These are phyloP conservation scores for Turnera subulata DNA, from an alignment of 345 rosid genomes.

Conservation along the genomic window DNA sequence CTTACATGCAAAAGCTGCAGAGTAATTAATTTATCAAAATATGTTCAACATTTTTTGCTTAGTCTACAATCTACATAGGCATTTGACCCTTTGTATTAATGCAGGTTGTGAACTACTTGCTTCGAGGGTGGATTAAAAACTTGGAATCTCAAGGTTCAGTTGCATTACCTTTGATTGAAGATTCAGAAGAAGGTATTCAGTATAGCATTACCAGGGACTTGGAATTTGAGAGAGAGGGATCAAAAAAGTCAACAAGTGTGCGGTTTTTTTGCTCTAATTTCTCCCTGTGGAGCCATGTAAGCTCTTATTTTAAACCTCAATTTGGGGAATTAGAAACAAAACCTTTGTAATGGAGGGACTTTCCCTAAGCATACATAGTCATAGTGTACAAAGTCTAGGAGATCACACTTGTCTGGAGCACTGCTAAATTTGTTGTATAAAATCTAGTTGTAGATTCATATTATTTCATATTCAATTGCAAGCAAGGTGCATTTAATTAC, in stretches of 20 bases:
- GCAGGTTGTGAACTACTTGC: conserved; percentile 79
- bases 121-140: conserved; percentile 81
- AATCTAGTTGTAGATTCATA: no score
- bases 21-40: no score
- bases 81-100: background rate
- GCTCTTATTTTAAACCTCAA: conserved; percentile 32
- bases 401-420: background rate
- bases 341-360: conserved; percentile 8
- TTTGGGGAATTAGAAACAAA: conserved; percentile 27
- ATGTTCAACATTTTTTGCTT: no score
- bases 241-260: conserved; percentile 47
- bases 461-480: no score
- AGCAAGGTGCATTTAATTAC: no score
- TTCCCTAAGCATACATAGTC: background rate
- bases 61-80: no score
- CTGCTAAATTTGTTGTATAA: no score
- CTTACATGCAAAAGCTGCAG: no score
- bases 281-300: conserved; percentile 49
- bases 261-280: conserved; percentile 44
- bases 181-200: conserved; percentile 30
- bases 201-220: conserved; percentile 37
- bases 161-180: conserved; percentile 57
- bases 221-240: conserved; percentile 65
- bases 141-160: conserved; percentile 59
- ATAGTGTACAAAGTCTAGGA: conserved; percentile 14